phyloP scores from a whole-genome alignment of 495 filamentous ascomycete species.

The Tuber microsphaerosporum region DNA sequence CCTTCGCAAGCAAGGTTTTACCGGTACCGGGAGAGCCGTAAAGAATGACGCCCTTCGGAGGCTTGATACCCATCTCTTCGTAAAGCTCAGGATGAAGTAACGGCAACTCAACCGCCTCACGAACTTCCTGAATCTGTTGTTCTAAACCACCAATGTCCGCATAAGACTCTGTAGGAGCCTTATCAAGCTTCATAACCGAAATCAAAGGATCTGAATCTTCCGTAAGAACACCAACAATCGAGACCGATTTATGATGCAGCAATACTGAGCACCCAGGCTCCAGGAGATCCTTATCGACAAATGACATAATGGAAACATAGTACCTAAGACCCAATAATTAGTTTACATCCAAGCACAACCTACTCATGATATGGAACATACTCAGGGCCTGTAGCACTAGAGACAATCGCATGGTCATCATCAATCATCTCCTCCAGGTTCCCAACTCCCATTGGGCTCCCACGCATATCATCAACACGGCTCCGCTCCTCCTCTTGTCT shows the following conservation, averaged over 20 bases:
- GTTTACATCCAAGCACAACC: not conserved
- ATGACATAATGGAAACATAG: slow-evolving; percentile 99
- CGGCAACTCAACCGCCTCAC: slow-evolving; percentile 93
- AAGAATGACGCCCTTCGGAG: slow-evolving; percentile 97
- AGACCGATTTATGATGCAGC: slow-evolving; percentile 94
- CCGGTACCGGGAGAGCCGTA: slow-evolving; percentile 96
- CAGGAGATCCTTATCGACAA: slow-evolving; percentile 97
- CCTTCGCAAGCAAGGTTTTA: slow-evolving; percentile 95
- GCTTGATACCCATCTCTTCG: slow-evolving; percentile 99
- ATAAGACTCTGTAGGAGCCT: slow-evolving; percentile 96
- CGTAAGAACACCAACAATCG: slow-evolving; percentile 93
- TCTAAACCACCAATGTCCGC: slow-evolving; percentile 97
- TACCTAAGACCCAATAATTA: slow-evolving; percentile 47
- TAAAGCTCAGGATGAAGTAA: slow-evolving; percentile 95
- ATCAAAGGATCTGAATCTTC: slow-evolving; percentile 95
- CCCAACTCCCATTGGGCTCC: slow-evolving; percentile 96
- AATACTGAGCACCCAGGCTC: slow-evolving; percentile 94
- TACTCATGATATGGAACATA: slow-evolving; percentile 14
- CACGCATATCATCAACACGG: slow-evolving; percentile 96
- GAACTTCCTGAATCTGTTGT: slow-evolving; percentile 91
- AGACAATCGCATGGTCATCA: slow-evolving; percentile 98
- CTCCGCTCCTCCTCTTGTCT: slow-evolving; percentile 91
- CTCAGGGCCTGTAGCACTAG: slow-evolving; percentile 91
- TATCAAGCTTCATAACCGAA: slow-evolving; percentile 99
- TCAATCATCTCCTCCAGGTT: slow-evolving; percentile 99